Percentiles rank a stretch among this genome's conserved stretches.
Conservation (phyloP, 2,329 filamentous ascomycete species). For the Exophiala aquamarina region DNA sequence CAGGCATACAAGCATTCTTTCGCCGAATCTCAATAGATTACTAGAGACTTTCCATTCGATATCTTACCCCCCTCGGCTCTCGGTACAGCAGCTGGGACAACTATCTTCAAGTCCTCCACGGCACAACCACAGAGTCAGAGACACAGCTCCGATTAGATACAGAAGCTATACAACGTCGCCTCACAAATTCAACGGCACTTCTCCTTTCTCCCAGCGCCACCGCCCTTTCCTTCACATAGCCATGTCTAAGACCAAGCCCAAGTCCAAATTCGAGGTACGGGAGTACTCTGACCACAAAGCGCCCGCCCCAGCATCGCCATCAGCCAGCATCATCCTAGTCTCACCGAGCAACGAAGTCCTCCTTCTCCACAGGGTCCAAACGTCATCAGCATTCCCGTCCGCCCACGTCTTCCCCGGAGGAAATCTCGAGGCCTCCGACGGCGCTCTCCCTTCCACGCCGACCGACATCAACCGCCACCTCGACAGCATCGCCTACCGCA, state of each 20-base stretch:
- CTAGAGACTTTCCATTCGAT: too few species aligned
- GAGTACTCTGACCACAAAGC: slow-evolving; percentile 44
- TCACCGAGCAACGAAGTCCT: slow-evolving; percentile 86
- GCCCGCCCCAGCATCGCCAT: slow-evolving; percentile 23
- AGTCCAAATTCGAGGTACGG: slow-evolving; percentile 54
- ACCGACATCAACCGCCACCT: slow-evolving; percentile 56
- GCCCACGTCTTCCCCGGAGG: slow-evolving; percentile 96
- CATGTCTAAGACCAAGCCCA: slow-evolving; percentile 15
- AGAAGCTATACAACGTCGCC: too few species aligned
- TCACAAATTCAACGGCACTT: too few species aligned
- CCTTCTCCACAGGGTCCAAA: slow-evolving; percentile 80
- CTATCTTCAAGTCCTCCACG: too few species aligned
- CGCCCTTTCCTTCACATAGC: background rate
- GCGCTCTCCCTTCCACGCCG: slow-evolving; percentile 52
- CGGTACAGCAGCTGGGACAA: too few species aligned
- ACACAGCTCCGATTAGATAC: too few species aligned
- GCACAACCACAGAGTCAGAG: too few species aligned
- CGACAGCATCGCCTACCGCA: slow-evolving; percentile 72
- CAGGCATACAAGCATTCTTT: too few species aligned
- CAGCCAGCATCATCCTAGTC: slow-evolving; percentile 71
- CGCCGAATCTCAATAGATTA: too few species aligned
- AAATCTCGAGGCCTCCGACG: slow-evolving; percentile 75
- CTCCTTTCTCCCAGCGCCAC: background rate
- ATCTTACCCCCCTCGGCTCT: too few species aligned
- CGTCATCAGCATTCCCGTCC: slow-evolving; percentile 79